Evolutionary conservation across 1,139 yeast species (phyloP), one percentile per base, ranked within the genome.

Genomic region (Candida albicans): DNA sequence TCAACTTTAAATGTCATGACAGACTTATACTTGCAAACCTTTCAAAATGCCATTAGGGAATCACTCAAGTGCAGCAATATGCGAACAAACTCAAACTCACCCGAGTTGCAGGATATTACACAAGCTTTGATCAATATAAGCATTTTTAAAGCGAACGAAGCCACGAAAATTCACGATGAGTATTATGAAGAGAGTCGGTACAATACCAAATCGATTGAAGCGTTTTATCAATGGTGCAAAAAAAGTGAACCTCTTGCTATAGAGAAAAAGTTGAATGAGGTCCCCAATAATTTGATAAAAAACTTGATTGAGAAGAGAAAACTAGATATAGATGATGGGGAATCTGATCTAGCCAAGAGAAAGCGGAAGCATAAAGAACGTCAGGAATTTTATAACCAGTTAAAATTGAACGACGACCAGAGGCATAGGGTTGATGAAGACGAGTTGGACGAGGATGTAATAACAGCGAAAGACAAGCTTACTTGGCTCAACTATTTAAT

Each of bases 1-100:
- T 67, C 77, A 7, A 74, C 83, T 8, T 66, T 87, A 10, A 85
- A 84, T 56, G 70, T 79, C 2, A 52, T 84, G 27, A 80, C 90
- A 0, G 93, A 85, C 52, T 52, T 87, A 6, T 75, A 82, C 55
- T 65, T 83, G 12, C 74, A 81, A 37, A 82, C 79, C 56, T 59
- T 87, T 32, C 64, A 65, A 37, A 62, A 77, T 28, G 57, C 86
- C 29, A 64, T 79, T 2, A 47, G 60, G 8, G 75, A 73, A 41
- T 64, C 83, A 2, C 53, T 67, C 24, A 61, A 55, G 44, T 64
- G 58, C 32, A 45, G 55, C 22, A 45, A 44, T 15, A 28, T 44
- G 15, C 40, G 58, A 37, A 54, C 52, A 35, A 48, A 50, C 18
- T 41, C 49, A 27, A 46, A 52, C 15, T 40, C 64, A 11, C 68